Percentiles rank a stretch among this genome's conserved stretches.
Conservation (phyloP, 306 rosid genomes). For the Pyrus betulifolia region DNA sequence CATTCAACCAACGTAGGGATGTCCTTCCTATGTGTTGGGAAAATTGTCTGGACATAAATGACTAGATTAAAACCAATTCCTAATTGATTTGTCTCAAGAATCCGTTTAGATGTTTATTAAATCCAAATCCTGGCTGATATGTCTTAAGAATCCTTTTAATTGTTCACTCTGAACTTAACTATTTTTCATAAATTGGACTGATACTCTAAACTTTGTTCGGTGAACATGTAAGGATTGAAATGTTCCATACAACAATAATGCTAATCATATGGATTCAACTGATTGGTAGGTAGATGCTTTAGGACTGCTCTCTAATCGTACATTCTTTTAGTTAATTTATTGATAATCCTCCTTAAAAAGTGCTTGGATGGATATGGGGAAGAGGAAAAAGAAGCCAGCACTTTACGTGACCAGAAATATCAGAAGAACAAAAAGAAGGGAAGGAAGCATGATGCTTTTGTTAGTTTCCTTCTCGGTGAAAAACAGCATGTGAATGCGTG, state of each 20-base stretch:
- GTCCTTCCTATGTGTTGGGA: background rate
- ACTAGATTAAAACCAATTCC: background rate
- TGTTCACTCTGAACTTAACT: background rate
- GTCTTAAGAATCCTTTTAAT: too few species aligned
- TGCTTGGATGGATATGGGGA: background rate
- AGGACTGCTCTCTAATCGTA: background rate
- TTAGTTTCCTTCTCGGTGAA: conserved; percentile 57
- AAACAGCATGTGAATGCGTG: conserved; percentile 71
- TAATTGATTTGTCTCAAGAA: background rate
- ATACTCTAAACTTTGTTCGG: background rate
- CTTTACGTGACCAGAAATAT: conserved; percentile 18
- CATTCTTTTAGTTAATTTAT: background rate
- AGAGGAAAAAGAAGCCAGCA: background rate
- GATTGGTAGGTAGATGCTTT: background rate
- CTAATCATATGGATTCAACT: background rate
- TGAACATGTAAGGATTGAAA: background rate
- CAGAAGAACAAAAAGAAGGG: conserved; percentile 22
- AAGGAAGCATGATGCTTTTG: conserved; percentile 30
- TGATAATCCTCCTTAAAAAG: background rate
- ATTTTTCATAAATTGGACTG: background rate
- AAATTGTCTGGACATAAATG: background rate
- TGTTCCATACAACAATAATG: background rate
- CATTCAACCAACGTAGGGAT: background rate
- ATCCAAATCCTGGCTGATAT: too few species aligned
- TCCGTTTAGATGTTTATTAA: too few species aligned